Conservation (phyloP, 2,329 filamentous ascomycete genomes). For the Cephalotrichum gorgonifer region DNA sequence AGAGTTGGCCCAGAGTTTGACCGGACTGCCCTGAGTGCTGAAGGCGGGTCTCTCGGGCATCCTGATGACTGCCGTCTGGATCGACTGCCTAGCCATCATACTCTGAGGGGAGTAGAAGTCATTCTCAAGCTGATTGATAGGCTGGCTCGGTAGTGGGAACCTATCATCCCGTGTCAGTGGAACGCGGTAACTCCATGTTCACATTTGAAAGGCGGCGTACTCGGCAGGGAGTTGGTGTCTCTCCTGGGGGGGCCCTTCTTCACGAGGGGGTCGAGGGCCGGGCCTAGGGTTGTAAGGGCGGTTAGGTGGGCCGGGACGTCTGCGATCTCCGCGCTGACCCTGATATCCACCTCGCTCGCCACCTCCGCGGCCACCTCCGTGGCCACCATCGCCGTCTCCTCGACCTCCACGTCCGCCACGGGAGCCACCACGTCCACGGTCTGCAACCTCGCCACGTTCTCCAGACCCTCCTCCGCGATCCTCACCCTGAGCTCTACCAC, state of each 20-base stretch:
- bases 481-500: slow-evolving; percentile 8
- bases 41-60: slow-evolving; percentile 40
- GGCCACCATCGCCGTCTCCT: slow-evolving; percentile 10
- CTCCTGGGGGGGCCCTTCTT: slow-evolving; percentile 9
- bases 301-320: no score
- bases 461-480: slow-evolving; percentile 9
- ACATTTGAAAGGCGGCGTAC: background rate
- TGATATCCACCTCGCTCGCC: background rate
- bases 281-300: no score
- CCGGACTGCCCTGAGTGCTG: slow-evolving; percentile 28
- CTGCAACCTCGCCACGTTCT: slow-evolving; percentile 11
- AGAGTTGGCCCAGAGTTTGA: slow-evolving; percentile 45
- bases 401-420: slow-evolving; percentile 10
- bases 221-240: slow-evolving; percentile 12
- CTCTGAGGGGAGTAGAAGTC: slow-evolving; percentile 21
- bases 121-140: slow-evolving; percentile 27
- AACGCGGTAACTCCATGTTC: slow-evolving; percentile 3
- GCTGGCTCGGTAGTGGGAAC: slow-evolving; percentile 14
- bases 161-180: slow-evolving; percentile 10
- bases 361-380: slow-evolving; percentile 10
- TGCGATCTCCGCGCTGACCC: no score
- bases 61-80: slow-evolving; percentile 20
- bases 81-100: slow-evolving; percentile 18
- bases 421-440: background rate
- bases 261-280: no score